Evolutionary conservation across 139 green algal genomes (phyloP).

Genomic region (Chlamydomonas asymmetrica): DNA sequence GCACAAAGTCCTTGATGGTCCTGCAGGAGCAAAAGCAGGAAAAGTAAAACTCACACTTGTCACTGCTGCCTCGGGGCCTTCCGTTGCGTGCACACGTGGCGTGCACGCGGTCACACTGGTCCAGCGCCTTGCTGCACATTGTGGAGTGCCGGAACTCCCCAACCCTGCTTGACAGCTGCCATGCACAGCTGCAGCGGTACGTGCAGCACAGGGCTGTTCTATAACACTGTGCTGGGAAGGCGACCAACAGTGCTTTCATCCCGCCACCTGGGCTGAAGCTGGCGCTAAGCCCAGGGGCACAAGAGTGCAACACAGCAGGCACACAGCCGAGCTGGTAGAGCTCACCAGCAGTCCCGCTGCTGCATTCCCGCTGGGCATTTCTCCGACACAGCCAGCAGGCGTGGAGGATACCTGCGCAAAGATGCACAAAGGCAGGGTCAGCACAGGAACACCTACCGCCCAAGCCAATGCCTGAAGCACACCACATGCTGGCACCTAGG

Average conservation of each 20-base stretch:
- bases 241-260: neutral
- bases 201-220: neutral
- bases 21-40: constrained; percentile 25
- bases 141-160: too few species aligned
- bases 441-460: too few species aligned
- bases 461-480: too few species aligned
- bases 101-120: too few species aligned
- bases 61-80: too few species aligned
- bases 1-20: constrained; percentile 68
- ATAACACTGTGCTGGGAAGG: neutral
- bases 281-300: neutral
- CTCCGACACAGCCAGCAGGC: constrained; percentile 29
- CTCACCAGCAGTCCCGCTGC: constrained; percentile 33
- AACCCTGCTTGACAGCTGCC: neutral
- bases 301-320: neutral
- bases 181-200: neutral
- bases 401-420: constrained; percentile 11
- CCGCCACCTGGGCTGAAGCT: too few species aligned
- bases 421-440: too few species aligned
- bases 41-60: neutral
- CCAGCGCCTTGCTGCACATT: too few species aligned
- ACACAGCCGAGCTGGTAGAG: neutral
- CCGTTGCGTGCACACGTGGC: neutral
- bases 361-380: constrained; percentile 33
- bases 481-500: too few species aligned